phyloP scores from a whole-genome alignment of 768 basidiomycete genomes.

The Crucibulum laeve region DNA sequence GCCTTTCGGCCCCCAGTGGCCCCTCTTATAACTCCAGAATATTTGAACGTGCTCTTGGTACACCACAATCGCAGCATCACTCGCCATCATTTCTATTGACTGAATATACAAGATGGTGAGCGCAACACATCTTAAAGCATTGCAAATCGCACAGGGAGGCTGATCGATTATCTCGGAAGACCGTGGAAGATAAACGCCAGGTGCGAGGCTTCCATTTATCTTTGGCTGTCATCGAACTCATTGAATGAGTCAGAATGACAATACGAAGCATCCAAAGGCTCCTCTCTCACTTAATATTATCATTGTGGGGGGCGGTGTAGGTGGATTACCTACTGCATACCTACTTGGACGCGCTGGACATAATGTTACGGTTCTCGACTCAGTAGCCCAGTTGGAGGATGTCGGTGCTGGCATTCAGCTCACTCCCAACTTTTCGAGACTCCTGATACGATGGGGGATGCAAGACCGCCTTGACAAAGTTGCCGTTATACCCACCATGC shows the following conservation, averaged over 20 bases:
- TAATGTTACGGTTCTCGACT: slow-evolving; percentile 43
- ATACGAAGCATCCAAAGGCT: not conserved
- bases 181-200: not conserved
- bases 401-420: slow-evolving; percentile 52
- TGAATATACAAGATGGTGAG: no score
- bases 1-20: no score
- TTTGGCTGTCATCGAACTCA: not conserved
- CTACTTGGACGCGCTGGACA: slow-evolving; percentile 43
- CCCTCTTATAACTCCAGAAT: no score
- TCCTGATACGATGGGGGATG: slow-evolving; percentile 49
- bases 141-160: no score
- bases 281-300: slow-evolving; percentile 20
- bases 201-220: not conserved
- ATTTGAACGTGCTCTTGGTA: no score
- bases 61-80: no score
- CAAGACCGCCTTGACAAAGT: slow-evolving; percentile 32
- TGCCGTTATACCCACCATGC: slow-evolving; percentile 32
- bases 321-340: slow-evolving; percentile 43
- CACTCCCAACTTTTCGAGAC: slow-evolving; percentile 28
- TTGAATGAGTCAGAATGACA: not conserved
- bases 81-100: no score
- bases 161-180: no score
- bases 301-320: slow-evolving; percentile 47
- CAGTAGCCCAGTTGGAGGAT: slow-evolving; percentile 31
- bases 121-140: no score